These are phyloP conservation scores for Penicillium daleae DNA, from an alignment of 495 filamentous ascomycete genomes.

Conservation along the genomic window DNA sequence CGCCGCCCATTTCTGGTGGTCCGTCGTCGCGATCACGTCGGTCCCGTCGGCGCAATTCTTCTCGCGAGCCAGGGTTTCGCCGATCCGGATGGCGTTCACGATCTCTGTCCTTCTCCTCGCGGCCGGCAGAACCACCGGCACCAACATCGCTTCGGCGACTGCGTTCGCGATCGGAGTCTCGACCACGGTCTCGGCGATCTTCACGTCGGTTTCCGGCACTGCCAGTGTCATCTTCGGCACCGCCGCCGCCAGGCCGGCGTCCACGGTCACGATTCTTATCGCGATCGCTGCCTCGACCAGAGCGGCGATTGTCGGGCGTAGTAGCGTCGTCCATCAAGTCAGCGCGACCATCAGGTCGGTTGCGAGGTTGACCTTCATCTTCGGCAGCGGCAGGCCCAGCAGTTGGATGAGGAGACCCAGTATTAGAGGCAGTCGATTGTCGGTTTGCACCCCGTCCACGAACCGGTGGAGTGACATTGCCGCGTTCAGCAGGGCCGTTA, in stretches of 20 bases:
- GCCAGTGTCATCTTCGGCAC: constrained; percentile 29
- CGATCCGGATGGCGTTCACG: constrained; percentile 27
- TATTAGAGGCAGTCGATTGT: constrained; percentile 33
- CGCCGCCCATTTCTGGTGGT: constrained; percentile 20
- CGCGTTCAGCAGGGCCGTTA: constrained; percentile 37
- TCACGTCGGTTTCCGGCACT: constrained; percentile 39
- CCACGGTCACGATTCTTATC: constrained; percentile 35
- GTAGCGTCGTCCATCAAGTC: constrained; percentile 41
- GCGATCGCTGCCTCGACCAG: constrained; percentile 30
- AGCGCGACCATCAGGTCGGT: constrained; percentile 29
- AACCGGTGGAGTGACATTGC: constrained; percentile 36
- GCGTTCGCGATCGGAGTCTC: constrained; percentile 45
- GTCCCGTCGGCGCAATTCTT: constrained; percentile 48
- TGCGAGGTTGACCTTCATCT: constrained; percentile 28
- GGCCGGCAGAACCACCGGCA: constrained; percentile 26
- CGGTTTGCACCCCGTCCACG: constrained; percentile 46
- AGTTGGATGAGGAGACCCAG: constrained; percentile 36
- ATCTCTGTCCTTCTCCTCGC: constrained; percentile 45
- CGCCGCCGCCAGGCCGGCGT: constrained; percentile 33
- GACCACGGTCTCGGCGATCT: constrained; percentile 38
- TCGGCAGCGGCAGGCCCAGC: constrained; percentile 33
- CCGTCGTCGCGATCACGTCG: constrained; percentile 40
- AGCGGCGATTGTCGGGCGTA: constrained; percentile 34
- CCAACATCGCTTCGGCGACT: constrained; percentile 44
- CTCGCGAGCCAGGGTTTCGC: constrained; percentile 39